A percentile compares a stretch with the other conserved stretches of the same genome.
phyloP scores from a whole-genome alignment of 2,329 filamentous ascomycete genomes.

The Hyphodiscus sp. region DNA sequence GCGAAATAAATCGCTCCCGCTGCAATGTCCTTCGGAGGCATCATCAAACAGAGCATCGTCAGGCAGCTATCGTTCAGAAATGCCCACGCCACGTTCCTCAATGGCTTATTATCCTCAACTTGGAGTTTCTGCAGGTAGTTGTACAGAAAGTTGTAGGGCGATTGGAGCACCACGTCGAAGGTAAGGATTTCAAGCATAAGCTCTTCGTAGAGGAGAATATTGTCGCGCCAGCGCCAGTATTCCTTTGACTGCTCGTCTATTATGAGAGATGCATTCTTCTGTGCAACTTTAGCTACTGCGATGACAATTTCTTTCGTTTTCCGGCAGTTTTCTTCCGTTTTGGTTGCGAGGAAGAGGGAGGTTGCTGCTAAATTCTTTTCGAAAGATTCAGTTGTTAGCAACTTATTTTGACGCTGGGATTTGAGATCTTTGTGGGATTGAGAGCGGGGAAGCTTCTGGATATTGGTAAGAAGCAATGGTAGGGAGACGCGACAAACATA shows the following conservation, averaged over 20 bases:
- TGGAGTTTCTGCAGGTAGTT: slow-evolving; percentile 69
- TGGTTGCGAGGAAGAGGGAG: slow-evolving; percentile 87
- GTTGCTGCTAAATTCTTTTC: slow-evolving; percentile 76
- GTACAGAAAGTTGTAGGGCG: slow-evolving; percentile 80
- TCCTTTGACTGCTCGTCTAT: slow-evolving; percentile 98
- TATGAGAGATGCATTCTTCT: slow-evolving; percentile 84
- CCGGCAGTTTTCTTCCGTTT: slow-evolving; percentile 93
- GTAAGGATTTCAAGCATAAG: slow-evolving; percentile 85
- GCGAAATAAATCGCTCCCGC: slow-evolving; percentile 83
- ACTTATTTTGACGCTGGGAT: slow-evolving; percentile 1
- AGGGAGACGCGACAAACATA: slow-evolving; percentile 38
- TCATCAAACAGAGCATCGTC: slow-evolving; percentile 76
- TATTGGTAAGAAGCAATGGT: not conserved
- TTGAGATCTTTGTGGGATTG: slow-evolving; percentile 3
- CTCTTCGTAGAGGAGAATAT: slow-evolving; percentile 87
- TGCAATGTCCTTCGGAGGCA: slow-evolving; percentile 73
- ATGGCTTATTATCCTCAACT: slow-evolving; percentile 69
- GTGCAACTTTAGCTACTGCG: slow-evolving; percentile 86
- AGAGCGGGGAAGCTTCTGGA: slow-evolving; percentile 9
- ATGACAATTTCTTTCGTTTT: slow-evolving; percentile 95
- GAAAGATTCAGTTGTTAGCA: slow-evolving; percentile 6
- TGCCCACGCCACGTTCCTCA: slow-evolving; percentile 85
- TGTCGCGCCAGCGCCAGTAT: slow-evolving; percentile 96
- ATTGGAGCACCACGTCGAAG: slow-evolving; percentile 87
- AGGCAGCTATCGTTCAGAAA: slow-evolving; percentile 88